phyloP scores from a whole-genome alignment of 2,329 filamentous ascomycete genomes.

The Mariannaea sp. region DNA sequence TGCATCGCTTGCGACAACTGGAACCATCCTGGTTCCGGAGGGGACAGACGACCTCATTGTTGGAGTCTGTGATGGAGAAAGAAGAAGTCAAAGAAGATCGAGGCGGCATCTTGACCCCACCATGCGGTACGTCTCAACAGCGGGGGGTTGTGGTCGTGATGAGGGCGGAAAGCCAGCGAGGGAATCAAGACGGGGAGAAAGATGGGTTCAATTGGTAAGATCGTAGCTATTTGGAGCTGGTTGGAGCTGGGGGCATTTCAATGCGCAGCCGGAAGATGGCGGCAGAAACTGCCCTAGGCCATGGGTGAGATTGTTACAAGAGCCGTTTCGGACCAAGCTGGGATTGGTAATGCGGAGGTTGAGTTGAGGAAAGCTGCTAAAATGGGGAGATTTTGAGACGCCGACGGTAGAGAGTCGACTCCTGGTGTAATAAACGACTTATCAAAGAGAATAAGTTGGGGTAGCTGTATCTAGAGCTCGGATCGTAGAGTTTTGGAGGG shows the following conservation, averaged over 20 bases:
- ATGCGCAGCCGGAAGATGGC: conserved; percentile 28
- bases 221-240: conserved; percentile 29
- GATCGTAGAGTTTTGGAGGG: conserved; percentile 13
- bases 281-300: conserved; percentile 30
- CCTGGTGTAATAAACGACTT: conserved; percentile 2
- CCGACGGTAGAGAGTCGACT: conserved; percentile 17
- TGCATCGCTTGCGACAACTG: conserved; percentile 94
- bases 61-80: conserved; percentile 89
- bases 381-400: conserved; percentile 15
- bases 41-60: conserved; percentile 96
- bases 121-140: conserved; percentile 49
- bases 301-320: conserved; percentile 35
- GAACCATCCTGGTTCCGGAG: conserved; percentile 95
- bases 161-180: conserved; percentile 27
- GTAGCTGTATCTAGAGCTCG: no score
- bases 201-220: conserved; percentile 41
- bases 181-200: conserved; percentile 24
- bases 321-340: conserved; percentile 34
- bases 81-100: conserved; percentile 85
- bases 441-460: conserved; percentile 8
- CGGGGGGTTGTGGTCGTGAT: conserved; percentile 33
- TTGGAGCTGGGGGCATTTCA: no score
- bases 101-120: conserved; percentile 81
- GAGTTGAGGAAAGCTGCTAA: conserved; percentile 20
- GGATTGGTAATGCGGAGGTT: conserved; percentile 30